Percentiles rank a stretch among this genome's conserved stretches.
Evolutionary conservation across 2,329 filamentous ascomycete genomes (phyloP).

Genomic region (Xylariales sp.): DNA sequence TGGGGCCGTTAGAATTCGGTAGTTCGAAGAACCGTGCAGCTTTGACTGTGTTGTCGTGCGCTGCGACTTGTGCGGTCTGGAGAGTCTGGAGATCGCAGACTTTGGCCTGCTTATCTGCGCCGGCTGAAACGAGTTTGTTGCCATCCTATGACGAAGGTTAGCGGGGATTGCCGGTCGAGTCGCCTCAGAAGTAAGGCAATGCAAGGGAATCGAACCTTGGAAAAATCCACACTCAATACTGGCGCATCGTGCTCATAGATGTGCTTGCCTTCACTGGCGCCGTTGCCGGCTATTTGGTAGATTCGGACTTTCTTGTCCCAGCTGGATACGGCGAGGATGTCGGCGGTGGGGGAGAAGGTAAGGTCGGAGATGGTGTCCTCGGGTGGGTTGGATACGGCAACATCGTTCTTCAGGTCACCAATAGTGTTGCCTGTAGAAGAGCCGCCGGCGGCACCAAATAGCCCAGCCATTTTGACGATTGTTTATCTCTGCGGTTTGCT

Average conservation of each 20-base stretch:
- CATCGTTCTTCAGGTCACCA: slow-evolving; percentile 91
- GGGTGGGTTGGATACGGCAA: slow-evolving; percentile 80
- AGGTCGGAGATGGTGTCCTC: slow-evolving; percentile 92
- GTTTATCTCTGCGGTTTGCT: neutral
- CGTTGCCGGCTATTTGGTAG: slow-evolving; percentile 85
- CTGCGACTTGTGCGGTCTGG: slow-evolving; percentile 78
- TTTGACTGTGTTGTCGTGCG: slow-evolving; percentile 85
- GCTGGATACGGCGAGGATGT: slow-evolving; percentile 89
- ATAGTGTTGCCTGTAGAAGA: slow-evolving; percentile 72
- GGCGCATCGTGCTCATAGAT: slow-evolving; percentile 87
- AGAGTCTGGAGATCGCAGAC: slow-evolving; percentile 82
- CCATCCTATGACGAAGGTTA: slow-evolving; percentile 73
- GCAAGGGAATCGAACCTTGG: slow-evolving; percentile 72
- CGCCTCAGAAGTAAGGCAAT: neutral
- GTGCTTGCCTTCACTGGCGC: slow-evolving; percentile 85
- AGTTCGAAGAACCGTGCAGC: slow-evolving; percentile 81
- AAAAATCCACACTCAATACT: slow-evolving; percentile 87
- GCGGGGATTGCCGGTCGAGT: neutral
- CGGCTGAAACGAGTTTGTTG: slow-evolving; percentile 85
- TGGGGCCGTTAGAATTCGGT: slow-evolving; percentile 71
- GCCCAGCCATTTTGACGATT: slow-evolving; percentile 67
- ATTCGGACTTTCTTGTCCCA: slow-evolving; percentile 99
- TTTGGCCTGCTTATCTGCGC: slow-evolving; percentile 90
- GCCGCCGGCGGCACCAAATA: slow-evolving; percentile 66
- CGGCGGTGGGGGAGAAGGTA: slow-evolving; percentile 72